phyloP scores from a whole-genome alignment of 2,329 filamentous ascomycete species.

The Claviceps capensis region DNA sequence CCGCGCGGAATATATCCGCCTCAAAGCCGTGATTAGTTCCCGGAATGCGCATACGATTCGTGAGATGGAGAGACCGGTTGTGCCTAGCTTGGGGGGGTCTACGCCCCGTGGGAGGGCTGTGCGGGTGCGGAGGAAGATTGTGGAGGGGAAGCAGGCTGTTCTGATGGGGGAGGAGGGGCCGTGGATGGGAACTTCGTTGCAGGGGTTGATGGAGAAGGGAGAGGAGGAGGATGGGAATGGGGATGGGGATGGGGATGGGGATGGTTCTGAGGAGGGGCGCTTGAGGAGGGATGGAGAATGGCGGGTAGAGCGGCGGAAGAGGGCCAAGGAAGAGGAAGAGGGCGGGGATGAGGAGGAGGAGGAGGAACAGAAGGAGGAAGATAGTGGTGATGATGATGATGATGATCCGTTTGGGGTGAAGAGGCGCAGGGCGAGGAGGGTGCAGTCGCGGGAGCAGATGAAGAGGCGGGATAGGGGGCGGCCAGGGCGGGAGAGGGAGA shows the following conservation, averaged over 20 bases:
- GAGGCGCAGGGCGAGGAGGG: constrained; percentile 16
- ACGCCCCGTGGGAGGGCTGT: constrained; percentile 12
- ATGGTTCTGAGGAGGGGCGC: not conserved
- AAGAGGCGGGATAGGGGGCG: not conserved
- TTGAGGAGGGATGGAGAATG: not conserved
- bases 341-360: not conserved
- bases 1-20: constrained; percentile 59
- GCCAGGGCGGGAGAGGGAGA: not conserved
- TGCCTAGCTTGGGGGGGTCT: constrained; percentile 15
- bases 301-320: not conserved
- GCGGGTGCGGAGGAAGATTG: constrained; percentile 5
- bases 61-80: constrained; percentile 37
- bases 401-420: constrained; percentile 23
- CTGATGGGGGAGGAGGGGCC: constrained; percentile 9
- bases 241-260: no score
- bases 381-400: constrained; percentile 16
- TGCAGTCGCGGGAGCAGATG: constrained; percentile 17
- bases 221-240: constrained; percentile 9
- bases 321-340: not conserved
- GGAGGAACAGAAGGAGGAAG: not conserved
- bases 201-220: constrained; percentile 30
- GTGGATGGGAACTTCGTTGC: constrained; percentile 19
- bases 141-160: constrained; percentile 12
- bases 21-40: constrained; percentile 42
- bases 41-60: constrained; percentile 39